These are phyloP conservation scores for Apiospora marii DNA, from an alignment of 2,329 filamentous ascomycete genomes.

Conservation along the genomic window DNA sequence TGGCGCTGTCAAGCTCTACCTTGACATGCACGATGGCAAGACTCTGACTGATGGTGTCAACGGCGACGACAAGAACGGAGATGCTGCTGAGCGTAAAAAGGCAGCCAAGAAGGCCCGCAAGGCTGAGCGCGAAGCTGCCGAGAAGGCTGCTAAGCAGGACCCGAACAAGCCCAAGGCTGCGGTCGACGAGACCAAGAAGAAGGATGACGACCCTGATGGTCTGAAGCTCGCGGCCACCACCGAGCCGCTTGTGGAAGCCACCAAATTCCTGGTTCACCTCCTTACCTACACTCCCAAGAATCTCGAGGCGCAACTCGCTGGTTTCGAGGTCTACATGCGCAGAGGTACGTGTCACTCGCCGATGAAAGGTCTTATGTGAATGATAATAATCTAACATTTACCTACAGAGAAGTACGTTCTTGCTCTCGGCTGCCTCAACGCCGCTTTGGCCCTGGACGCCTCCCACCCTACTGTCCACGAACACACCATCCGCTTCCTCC, in stretches of 20 bases:
- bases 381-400: background rate
- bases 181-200: slow-evolving; percentile 78
- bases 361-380: slow-evolving; percentile 12
- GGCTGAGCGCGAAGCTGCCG: slow-evolving; percentile 79
- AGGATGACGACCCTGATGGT: slow-evolving; percentile 88
- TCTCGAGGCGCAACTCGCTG: slow-evolving; percentile 81
- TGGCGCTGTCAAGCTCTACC: slow-evolving; percentile 80
- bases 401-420: slow-evolving; percentile 81
- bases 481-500: slow-evolving; percentile 74
- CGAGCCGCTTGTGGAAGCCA: slow-evolving; percentile 83
- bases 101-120: slow-evolving; percentile 81
- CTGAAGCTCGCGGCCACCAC: slow-evolving; percentile 80
- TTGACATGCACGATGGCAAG: slow-evolving; percentile 80
- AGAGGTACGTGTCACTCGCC: slow-evolving; percentile 66
- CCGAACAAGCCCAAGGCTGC: slow-evolving; percentile 77
- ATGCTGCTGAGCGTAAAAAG: slow-evolving; percentile 80
- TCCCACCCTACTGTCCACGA: slow-evolving; percentile 78
- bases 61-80: slow-evolving; percentile 55
- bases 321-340: slow-evolving; percentile 89
- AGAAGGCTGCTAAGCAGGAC: slow-evolving; percentile 80
- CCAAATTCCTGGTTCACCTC: slow-evolving; percentile 84
- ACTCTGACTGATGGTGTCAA: slow-evolving; percentile 70
- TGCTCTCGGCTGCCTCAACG: slow-evolving; percentile 84
- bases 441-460: slow-evolving; percentile 73
- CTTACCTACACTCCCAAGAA: slow-evolving; percentile 84